Conservation (phyloP, 2,329 filamentous ascomycete genomes). For the Colletotrichum melonis region DNA sequence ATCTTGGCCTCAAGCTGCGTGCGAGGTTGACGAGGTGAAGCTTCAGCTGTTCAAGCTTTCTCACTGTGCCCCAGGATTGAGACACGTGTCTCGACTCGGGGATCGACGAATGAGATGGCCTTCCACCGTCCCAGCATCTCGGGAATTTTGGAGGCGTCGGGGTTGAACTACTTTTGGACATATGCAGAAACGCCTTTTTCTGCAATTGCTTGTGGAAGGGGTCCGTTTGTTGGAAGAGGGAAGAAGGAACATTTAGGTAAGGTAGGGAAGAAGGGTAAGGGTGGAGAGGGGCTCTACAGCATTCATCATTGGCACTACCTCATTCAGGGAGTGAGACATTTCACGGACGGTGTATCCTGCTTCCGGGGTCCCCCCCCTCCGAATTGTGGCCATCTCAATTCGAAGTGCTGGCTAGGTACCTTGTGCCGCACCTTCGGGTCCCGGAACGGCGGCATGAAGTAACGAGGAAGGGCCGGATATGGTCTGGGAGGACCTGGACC, state of each 20-base stretch:
- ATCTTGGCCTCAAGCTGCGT: background rate
- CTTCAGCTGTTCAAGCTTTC: background rate
- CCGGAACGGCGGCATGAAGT: background rate
- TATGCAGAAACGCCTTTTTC: background rate
- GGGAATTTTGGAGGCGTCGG: background rate
- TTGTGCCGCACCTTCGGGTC: background rate
- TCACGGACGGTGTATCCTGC: background rate
- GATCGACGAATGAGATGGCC: background rate
- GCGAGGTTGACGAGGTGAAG: background rate
- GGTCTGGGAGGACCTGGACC: background rate
- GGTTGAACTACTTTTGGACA: background rate
- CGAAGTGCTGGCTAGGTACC: background rate
- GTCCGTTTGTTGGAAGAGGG: no score
- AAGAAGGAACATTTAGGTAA: no score
- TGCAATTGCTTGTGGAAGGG: background rate
- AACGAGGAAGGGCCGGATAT: background rate
- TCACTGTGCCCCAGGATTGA: background rate
- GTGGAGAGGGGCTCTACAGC: no score
- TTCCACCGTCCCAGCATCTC: background rate
- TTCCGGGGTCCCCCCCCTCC: background rate
- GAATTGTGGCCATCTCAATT: background rate
- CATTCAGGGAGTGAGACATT: background rate
- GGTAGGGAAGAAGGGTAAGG: no score
- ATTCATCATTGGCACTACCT: no score
- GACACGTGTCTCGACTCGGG: constrained; percentile 14